A percentile compares a stretch with the other conserved stretches of the same genome.
These are phyloP conservation scores for Cyclocybe cylindracea DNA, from an alignment of 768 basidiomycete genomes.

Conservation along the genomic window DNA sequence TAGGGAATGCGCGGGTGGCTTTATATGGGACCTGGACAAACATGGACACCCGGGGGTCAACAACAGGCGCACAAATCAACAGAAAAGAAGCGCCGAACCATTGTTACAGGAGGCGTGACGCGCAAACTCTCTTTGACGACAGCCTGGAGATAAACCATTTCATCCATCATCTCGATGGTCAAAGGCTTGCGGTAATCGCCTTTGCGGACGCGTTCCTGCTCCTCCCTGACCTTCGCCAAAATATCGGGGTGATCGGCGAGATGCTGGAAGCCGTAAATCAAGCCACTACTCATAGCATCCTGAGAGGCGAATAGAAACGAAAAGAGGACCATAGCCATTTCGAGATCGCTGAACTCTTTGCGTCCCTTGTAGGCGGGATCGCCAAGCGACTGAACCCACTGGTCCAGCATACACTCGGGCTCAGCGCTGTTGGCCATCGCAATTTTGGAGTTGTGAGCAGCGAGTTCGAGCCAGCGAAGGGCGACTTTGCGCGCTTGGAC, in stretches of 20 bases:
- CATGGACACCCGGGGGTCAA: constrained; percentile 14
- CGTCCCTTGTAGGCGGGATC: constrained; percentile 74
- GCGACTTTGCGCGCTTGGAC: constrained; percentile 88
- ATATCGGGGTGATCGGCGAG: constrained; percentile 91
- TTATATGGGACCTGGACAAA: constrained; percentile 84
- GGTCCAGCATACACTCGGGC: constrained; percentile 89
- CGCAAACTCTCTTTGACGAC: constrained; percentile 94
- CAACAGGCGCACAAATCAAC: constrained; percentile 5
- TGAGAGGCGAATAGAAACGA: constrained; percentile 96
- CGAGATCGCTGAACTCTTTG: constrained; percentile 85
- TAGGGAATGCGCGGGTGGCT: constrained; percentile 87
- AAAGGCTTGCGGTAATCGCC: constrained; percentile 76
- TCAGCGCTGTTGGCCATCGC: constrained; percentile 80
- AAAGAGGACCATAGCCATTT: constrained; percentile 97
- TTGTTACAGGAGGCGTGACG: constrained; percentile 91
- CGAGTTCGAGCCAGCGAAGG: constrained; percentile 76
- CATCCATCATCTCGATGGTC: constrained; percentile 85
- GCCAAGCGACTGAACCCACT: constrained; percentile 80
- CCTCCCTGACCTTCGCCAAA: constrained; percentile 84
- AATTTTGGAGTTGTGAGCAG: constrained; percentile 77
- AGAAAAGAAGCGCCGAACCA: constrained; percentile 54
- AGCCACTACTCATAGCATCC: constrained; percentile 97
- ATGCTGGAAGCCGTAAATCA: constrained; percentile 97
- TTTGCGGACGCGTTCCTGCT: constrained; percentile 82
- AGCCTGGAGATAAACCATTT: constrained; percentile 92